Conservation (phyloP, 148 eudicot genomes). For the Vaccinium darrowii region DNA sequence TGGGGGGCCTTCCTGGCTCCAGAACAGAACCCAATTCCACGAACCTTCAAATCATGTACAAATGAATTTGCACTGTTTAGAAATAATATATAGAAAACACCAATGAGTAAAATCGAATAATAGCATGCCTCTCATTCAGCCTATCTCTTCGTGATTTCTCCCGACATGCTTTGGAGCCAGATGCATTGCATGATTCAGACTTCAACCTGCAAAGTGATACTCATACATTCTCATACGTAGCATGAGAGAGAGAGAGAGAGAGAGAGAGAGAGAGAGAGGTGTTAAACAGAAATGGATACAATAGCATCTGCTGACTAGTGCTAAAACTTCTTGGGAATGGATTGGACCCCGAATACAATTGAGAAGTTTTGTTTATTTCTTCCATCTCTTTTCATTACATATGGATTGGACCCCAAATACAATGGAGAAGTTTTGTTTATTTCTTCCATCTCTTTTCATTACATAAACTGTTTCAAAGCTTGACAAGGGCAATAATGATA, state of each 20-base stretch:
- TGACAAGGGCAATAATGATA: not conserved
- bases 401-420: not conserved
- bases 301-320: not conserved
- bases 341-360: not conserved
- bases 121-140: constrained; percentile 40
- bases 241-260: no score
- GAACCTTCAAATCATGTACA: constrained; percentile 35
- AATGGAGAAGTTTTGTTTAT: no score
- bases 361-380: no score
- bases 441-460: not conserved
- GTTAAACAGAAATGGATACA: not conserved
- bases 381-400: not conserved
- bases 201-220: constrained; percentile 25
- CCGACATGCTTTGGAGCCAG: constrained; percentile 48
- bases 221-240: not conserved
- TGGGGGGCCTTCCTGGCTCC: constrained; percentile 64
- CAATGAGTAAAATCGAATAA: not conserved
- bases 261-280: not conserved
- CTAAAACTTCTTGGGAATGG: not conserved
- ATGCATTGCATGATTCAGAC: constrained; percentile 27
- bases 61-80: not conserved
- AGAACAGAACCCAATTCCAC: constrained; percentile 48
- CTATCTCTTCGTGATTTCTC: constrained; percentile 48
- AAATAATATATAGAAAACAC: not conserved
- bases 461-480: not conserved